These are phyloP conservation scores for Crithidia sp. DNA, from an alignment of 208 protist species.

Conservation along the genomic window DNA sequence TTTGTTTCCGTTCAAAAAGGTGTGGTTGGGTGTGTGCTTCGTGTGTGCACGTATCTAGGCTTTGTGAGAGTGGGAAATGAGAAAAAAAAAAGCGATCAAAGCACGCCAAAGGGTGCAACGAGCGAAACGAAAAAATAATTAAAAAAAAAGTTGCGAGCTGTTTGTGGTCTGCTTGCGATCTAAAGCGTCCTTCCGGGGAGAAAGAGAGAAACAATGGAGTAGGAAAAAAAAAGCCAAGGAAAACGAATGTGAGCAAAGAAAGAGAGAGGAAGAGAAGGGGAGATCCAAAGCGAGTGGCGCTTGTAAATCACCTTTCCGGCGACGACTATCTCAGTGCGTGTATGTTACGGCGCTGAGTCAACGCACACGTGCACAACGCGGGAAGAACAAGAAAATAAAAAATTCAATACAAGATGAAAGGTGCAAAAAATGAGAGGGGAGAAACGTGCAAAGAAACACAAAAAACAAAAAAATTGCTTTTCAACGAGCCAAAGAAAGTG, in stretches of 20 bases:
- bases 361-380: too few species aligned
- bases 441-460: slow-evolving; percentile 4
- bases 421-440: too few species aligned
- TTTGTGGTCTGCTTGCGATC: background rate
- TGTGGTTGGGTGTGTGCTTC: background rate
- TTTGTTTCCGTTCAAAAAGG: background rate
- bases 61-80: too few species aligned
- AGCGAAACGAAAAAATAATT: background rate
- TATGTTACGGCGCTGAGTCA: slow-evolving; percentile 2
- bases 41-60: too few species aligned
- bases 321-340: too few species aligned
- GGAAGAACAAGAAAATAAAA: too few species aligned
- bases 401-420: too few species aligned
- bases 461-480: background rate
- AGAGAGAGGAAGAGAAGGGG: background rate
- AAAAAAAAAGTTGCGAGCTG: background rate
- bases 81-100: background rate
- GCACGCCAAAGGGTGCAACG: background rate
- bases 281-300: too few species aligned
- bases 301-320: too few species aligned
- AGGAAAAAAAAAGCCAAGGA: background rate
- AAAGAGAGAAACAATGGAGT: background rate
- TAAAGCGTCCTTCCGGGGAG: background rate
- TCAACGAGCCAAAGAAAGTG: too few species aligned
- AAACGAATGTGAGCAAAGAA: background rate